Percentiles rank a stretch among this genome's conserved stretches.
phyloP scores from a whole-genome alignment of 768 basidiomycete genomes.

The Coprinopsis marcescibilis region DNA sequence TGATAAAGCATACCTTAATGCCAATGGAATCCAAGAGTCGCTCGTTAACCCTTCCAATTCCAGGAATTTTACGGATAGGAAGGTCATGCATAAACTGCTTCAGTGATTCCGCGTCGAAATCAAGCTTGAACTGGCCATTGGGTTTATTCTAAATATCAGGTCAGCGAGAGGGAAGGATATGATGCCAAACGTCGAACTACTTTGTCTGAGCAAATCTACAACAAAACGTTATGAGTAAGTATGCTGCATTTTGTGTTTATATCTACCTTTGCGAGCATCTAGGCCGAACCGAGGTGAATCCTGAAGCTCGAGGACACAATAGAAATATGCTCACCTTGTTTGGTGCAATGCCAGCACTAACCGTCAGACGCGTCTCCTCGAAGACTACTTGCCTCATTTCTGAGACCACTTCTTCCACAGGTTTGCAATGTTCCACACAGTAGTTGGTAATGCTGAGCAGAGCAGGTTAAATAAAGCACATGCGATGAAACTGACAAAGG shows the following conservation, averaged over 20 bases:
- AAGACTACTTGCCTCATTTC: slow-evolving; percentile 72
- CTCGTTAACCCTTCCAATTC: slow-evolving; percentile 89
- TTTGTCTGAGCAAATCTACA: slow-evolving; percentile 89
- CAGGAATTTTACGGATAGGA: slow-evolving; percentile 82
- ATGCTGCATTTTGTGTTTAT: not conserved
- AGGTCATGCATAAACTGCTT: slow-evolving; percentile 74
- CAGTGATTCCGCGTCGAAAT: slow-evolving; percentile 59
- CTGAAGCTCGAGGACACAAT: slow-evolving; percentile 5
- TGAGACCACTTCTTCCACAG: slow-evolving; percentile 68
- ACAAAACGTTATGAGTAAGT: slow-evolving; percentile 3
- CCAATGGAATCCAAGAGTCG: slow-evolving; percentile 81
- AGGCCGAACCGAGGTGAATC: slow-evolving; percentile 12
- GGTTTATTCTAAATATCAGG: slow-evolving; percentile 82
- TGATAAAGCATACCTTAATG: slow-evolving; percentile 53
- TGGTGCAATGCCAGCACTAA: slow-evolving; percentile 92
- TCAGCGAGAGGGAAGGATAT: not conserved
- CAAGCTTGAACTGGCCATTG: slow-evolving; percentile 81
- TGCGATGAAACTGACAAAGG: slow-evolving; percentile 9
- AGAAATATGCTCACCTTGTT: slow-evolving; percentile 61
- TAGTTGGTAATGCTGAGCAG: slow-evolving; percentile 71
- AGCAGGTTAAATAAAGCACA: too few species aligned
- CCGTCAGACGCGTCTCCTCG: slow-evolving; percentile 78
- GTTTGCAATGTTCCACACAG: slow-evolving; percentile 60
- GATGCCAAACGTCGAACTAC: slow-evolving; percentile 25
- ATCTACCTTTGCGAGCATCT: slow-evolving; percentile 89